Conservation (phyloP, 2,329 filamentous ascomycete genomes). For the Beauveria scarabaeidicola region DNA sequence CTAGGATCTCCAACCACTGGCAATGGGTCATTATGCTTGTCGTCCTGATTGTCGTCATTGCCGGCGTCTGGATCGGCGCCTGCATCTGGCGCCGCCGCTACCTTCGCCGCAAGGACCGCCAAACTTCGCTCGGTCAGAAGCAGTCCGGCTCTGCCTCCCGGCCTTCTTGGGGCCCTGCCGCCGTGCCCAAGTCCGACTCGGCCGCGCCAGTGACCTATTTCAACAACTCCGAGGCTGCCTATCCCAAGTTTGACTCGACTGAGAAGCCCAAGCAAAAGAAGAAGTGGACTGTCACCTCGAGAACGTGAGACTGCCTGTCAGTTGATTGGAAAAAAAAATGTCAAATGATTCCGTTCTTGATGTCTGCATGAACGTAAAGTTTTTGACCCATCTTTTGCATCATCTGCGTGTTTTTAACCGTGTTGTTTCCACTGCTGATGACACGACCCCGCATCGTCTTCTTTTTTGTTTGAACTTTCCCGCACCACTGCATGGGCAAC, state of each 20-base stretch:
- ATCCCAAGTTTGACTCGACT: slow-evolving; percentile 18
- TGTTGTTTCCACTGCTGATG: background rate
- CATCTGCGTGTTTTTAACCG: background rate
- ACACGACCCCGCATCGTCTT: background rate
- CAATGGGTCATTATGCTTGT: slow-evolving; percentile 78
- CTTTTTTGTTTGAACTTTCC: background rate
- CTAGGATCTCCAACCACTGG: slow-evolving; percentile 61
- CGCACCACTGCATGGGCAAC: background rate
- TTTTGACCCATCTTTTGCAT: background rate
- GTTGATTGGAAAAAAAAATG: too few relatives aligned
- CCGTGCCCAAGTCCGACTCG: slow-evolving; percentile 12
- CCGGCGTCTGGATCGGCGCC: slow-evolving; percentile 56
- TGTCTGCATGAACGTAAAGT: background rate
- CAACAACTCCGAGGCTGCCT: slow-evolving; percentile 17
- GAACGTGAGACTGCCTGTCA: slow-evolving; percentile 26
- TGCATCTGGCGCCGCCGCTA: slow-evolving; percentile 67
- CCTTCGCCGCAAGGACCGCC: slow-evolving; percentile 57
- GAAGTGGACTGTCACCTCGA: slow-evolving; percentile 37
- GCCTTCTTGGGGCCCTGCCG: slow-evolving; percentile 28
- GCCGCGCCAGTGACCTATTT: background rate
- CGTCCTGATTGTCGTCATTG: slow-evolving; percentile 61
- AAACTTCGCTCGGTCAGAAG: slow-evolving; percentile 28
- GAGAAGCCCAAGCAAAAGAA: slow-evolving; percentile 36
- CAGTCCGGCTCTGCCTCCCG: slow-evolving; percentile 28
- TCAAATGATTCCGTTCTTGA: too few relatives aligned